Evolutionary conservation across 805 yeast species (phyloP).

Genomic region (Schwanniomyces occidentalis): DNA sequence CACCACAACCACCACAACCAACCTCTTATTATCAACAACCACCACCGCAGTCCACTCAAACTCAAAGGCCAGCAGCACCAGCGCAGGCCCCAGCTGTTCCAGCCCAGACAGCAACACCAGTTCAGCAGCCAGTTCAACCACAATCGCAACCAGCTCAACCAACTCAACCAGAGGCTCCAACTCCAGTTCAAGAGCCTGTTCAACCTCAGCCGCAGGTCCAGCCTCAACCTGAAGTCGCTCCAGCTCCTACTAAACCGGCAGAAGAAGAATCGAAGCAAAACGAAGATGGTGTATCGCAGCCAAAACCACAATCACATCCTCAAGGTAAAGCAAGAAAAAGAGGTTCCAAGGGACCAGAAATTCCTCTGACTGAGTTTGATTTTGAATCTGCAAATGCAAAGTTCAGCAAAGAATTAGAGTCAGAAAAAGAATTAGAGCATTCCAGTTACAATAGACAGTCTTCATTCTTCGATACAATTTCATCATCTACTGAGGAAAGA

Average conservation of each 20-base stretch:
- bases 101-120: conserved; percentile 1
- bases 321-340: conserved; percentile 6
- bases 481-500: conserved; percentile 61
- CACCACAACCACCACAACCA: conserved; percentile 11
- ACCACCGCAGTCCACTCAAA: conserved; percentile 8
- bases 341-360: conserved; percentile 23
- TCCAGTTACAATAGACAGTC: conserved; percentile 68
- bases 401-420: conserved; percentile 53
- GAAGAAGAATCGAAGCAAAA: conserved; percentile 11
- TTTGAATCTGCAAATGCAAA: conserved; percentile 74
- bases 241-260: conserved; percentile 12
- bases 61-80: conserved; percentile 8
- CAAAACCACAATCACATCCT: conserved; percentile 16
- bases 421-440: conserved; percentile 31
- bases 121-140: conserved; percentile 1
- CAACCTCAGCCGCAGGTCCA: conserved; percentile 7
- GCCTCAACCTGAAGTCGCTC: conserved; percentile 9
- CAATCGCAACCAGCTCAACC: conserved; percentile 6
- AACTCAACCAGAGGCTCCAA: conserved; percentile 9
- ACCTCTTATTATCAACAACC: conserved; percentile 16
- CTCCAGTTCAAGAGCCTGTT: conserved; percentile 8
- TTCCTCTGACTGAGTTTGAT: conserved; percentile 67
- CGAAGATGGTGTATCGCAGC: conserved; percentile 11
- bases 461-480: conserved; percentile 86
- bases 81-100: conserved; percentile 11